Evolutionary conservation across 2,329 filamentous ascomycete genomes (phyloP), one percentile per base, ranked within the genome.

Genomic region (Neofusicoccum cordaticola): DNA sequence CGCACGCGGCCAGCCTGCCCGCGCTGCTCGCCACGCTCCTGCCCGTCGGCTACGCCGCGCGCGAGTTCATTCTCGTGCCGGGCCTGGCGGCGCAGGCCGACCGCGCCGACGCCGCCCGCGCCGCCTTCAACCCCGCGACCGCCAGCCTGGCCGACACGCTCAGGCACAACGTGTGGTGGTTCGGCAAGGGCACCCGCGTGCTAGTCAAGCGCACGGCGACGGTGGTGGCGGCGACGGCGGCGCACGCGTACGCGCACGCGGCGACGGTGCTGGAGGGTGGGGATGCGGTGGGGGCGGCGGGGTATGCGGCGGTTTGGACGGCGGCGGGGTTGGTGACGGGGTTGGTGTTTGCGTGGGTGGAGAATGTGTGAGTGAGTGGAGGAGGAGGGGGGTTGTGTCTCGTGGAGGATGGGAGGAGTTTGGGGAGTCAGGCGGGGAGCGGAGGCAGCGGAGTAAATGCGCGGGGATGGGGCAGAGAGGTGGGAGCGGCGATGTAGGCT

Each of bases 251-350:
- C 65, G 78, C 93, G 45, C 85, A 90, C 72, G 86, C 88, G 27
- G 85, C 87, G 63, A 90, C 87, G 0, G 79, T 97, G 19, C 37
- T 65, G 34, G 82, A 86, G 50, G 90, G 91, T 4, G 86, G 92
- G 11, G 90, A 93, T 71, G 67, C 85, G 3, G 70, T 81, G 0
- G 94, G 93, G 11, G 91, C 93, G 1, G 79, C 82, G 2, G 86
- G 84, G 0, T 98, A 93, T 82, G 88, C 90, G 1, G 81, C 81
- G 22, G 81, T 94, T 41, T 97, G 92, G 92, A 86, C 85, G n/a
- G 71, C 83, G 22, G 90, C 89, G 6, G 84, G 86, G 3, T 74
- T 84, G 12, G 72, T 88, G 62, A 85, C 86, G 2, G 90, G 89
- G 77, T 82, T 69, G 74, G 85, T 74, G 76, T 85, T 74, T 80